Conservation (phyloP, 805 yeast species). For the Saccharomycopsis sp. region DNA sequence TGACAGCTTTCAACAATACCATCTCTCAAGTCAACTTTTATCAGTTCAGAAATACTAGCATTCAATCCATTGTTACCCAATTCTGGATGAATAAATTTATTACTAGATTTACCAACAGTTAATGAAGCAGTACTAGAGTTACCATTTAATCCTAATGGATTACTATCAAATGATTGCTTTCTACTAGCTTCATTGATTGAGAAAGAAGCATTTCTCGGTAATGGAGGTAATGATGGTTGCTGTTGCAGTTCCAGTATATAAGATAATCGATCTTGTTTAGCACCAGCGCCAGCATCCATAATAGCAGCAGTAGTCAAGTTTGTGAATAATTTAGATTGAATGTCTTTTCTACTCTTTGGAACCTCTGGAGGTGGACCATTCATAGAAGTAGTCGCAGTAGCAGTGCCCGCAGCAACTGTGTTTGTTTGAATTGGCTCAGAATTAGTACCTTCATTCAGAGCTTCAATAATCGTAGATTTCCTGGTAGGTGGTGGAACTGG, state of each 20-base stretch:
- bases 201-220: conserved; percentile 23
- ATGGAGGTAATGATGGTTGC: conserved; percentile 14
- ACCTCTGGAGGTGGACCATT: conserved; percentile 23
- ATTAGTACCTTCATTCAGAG: neutral
- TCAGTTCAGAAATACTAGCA: conserved; percentile 79
- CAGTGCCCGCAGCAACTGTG: conserved; percentile 14
- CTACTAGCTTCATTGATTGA: conserved; percentile 13
- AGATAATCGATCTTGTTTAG: conserved; percentile 16
- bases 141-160: conserved; percentile 22
- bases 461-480: too few relatives aligned
- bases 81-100: conserved; percentile 36
- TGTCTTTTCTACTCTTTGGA: conserved; percentile 30
- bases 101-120: neutral
- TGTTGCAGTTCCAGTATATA: conserved; percentile 14
- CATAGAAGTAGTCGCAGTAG: conserved; percentile 16
- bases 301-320: conserved; percentile 34
- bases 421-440: neutral
- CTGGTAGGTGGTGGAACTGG: too few relatives aligned
- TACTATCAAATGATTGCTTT: neutral
- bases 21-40: conserved; percentile 66
- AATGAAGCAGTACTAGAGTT: conserved; percentile 30
- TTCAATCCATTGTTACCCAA: conserved; percentile 52
- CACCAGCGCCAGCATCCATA: conserved; percentile 23
- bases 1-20: conserved; percentile 56
- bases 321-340: conserved; percentile 41